Conservation (phyloP, 371 early-diverging fungal genomes). For the Mucor ambiguus region DNA sequence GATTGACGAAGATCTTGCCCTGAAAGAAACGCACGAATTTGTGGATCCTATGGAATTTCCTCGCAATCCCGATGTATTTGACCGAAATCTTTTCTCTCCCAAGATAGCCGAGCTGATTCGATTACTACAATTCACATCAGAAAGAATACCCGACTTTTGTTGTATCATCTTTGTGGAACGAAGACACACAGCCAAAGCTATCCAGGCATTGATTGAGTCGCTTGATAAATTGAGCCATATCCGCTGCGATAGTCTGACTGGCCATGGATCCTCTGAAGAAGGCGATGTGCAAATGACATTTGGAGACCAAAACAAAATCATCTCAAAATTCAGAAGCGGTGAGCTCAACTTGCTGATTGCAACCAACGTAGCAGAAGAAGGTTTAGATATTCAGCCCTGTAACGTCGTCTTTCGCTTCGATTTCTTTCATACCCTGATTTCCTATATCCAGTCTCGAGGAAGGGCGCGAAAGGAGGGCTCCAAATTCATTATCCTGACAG, state of each 20-base stretch:
- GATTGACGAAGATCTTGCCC: conserved; percentile 31
- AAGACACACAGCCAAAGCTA: conserved; percentile 71
- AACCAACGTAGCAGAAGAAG: conserved; percentile 97
- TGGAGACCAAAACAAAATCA: conserved; percentile 63
- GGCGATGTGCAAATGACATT: conserved; percentile 65
- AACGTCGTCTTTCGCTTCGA: conserved; percentile 93
- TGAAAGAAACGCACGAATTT: conserved; percentile 28
- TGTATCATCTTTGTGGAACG: conserved; percentile 86
- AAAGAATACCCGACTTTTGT: conserved; percentile 58
- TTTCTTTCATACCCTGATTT: conserved; percentile 68
- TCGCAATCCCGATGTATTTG: conserved; percentile 32
- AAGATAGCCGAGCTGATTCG: conserved; percentile 64
- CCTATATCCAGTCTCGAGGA: conserved; percentile 94
- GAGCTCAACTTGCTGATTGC: conserved; percentile 81
- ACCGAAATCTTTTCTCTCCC: conserved; percentile 49
- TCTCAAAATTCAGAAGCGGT: conserved; percentile 73
- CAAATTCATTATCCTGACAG: conserved; percentile 74
- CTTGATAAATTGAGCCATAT: conserved; percentile 46
- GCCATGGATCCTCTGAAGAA: conserved; percentile 59
- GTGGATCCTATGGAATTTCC: conserved; percentile 25
- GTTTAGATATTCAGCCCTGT: conserved; percentile 95
- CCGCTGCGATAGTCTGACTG: conserved; percentile 65
- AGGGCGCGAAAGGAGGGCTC: conserved; percentile 84
- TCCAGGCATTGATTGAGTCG: conserved; percentile 57
- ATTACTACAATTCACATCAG: conserved; percentile 44